Percentiles rank a stretch among this genome's conserved stretches.
These are phyloP conservation scores for Meira miltonrushii DNA, from an alignment of 1,284 basidiomycete genomes.

Conservation along the genomic window DNA sequence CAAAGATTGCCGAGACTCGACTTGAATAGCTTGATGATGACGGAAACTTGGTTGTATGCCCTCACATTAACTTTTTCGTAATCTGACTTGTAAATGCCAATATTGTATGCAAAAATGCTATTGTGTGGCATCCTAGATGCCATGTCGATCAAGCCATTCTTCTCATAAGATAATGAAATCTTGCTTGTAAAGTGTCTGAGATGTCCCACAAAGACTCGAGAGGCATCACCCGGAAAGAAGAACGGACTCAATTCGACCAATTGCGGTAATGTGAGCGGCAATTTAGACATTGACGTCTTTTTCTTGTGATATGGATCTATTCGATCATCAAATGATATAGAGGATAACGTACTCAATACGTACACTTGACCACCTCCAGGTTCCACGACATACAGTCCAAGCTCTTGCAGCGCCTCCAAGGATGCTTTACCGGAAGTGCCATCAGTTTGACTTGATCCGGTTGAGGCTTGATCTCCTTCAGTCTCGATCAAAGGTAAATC, in stretches of 20 bases:
- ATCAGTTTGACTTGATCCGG: neutral
- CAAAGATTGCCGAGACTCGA: too few relatives aligned
- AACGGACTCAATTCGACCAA: conserved; percentile 82
- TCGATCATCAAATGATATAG: neutral
- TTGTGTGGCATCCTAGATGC: too few relatives aligned
- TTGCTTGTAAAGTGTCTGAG: too few relatives aligned
- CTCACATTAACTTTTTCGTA: too few relatives aligned
- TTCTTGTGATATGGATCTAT: conserved; percentile 15
- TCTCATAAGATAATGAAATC: too few relatives aligned
- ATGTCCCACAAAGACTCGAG: conserved; percentile 71
- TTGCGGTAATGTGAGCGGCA: conserved; percentile 77
- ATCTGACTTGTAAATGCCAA: too few relatives aligned
- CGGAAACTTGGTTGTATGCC: too few relatives aligned
- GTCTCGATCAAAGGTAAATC: neutral
- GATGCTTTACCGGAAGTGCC: conserved; percentile 15
- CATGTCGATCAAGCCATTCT: too few relatives aligned
- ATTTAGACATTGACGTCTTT: conserved; percentile 59
- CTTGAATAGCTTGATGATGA: too few relatives aligned
- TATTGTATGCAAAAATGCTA: too few relatives aligned
- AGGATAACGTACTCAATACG: conserved; percentile 60
- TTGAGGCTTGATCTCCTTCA: conserved; percentile 12
- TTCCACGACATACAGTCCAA: conserved; percentile 82
- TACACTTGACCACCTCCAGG: conserved; percentile 79
- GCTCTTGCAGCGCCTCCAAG: conserved; percentile 57
- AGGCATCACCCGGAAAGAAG: conserved; percentile 66